These are phyloP conservation scores for Periconia digitata DNA, from an alignment of 2,329 filamentous ascomycete species.

Conservation along the genomic window DNA sequence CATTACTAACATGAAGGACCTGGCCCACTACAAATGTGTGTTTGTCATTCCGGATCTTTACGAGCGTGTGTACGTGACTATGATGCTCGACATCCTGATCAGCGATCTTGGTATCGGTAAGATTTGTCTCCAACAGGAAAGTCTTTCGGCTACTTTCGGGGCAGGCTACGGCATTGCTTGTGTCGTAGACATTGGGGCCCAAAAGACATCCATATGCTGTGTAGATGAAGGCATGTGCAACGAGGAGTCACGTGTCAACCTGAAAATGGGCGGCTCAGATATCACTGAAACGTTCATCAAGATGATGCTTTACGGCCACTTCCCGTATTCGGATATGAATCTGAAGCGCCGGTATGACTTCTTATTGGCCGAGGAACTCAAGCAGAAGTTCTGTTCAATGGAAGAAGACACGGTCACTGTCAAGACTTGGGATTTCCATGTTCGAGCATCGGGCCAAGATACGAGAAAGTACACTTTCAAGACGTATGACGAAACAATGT, in stretches of 20 bases:
- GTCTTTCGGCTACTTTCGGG: slow-evolving; percentile 89
- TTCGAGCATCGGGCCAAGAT: slow-evolving; percentile 83
- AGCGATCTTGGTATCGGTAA: slow-evolving; percentile 86
- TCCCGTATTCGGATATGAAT: slow-evolving; percentile 95
- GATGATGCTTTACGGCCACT: slow-evolving; percentile 97
- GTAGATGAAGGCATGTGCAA: slow-evolving; percentile 95
- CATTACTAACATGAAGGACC: slow-evolving; percentile 74
- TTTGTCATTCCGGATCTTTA: slow-evolving; percentile 96
- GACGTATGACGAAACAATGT: slow-evolving; percentile 91
- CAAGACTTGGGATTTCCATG: slow-evolving; percentile 84
- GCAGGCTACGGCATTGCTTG: slow-evolving; percentile 93
- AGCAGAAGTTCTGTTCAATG: slow-evolving; percentile 90
- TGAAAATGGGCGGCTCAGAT: slow-evolving; percentile 91
- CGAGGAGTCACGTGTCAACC: slow-evolving; percentile 90
- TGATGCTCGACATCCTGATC: slow-evolving; percentile 81
- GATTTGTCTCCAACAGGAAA: slow-evolving; percentile 94
- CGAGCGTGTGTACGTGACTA: slow-evolving; percentile 88
- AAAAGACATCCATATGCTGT: slow-evolving; percentile 96
- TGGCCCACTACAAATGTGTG: slow-evolving; percentile 92
- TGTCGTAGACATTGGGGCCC: slow-evolving; percentile 92
- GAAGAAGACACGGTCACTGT: slow-evolving; percentile 87
- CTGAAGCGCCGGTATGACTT: slow-evolving; percentile 88
- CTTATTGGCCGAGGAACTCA: slow-evolving; percentile 89
- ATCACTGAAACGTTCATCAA: slow-evolving; percentile 94
- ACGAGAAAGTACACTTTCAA: slow-evolving; percentile 95